Percentiles rank a stretch among this genome's conserved stretches.
These are phyloP conservation scores for Pseudocohnilembus persalinus DNA, from an alignment of 169 alveolate genomes.

Conservation along the genomic window DNA sequence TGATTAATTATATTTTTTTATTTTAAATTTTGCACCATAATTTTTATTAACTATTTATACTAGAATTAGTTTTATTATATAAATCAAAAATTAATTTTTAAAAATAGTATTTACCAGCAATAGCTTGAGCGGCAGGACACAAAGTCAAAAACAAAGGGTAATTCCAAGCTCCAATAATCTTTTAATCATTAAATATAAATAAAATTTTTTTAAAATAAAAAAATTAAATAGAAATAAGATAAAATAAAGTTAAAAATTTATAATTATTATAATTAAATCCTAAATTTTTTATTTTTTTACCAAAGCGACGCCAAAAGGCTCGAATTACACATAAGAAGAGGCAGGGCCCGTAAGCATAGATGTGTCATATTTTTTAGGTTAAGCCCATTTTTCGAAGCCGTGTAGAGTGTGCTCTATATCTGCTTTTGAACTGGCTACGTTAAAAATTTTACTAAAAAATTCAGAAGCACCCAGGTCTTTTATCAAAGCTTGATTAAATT, in stretches of 20 bases:
- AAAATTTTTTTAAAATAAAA: constrained; percentile 25
- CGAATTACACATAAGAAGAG: constrained; percentile 61
- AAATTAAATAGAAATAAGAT: too few species aligned
- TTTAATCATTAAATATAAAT: constrained; percentile 29
- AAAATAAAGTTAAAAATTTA: constrained; percentile 37
- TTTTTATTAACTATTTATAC: too few species aligned
- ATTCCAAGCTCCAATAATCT: constrained; percentile 81
- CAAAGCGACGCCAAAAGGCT: constrained; percentile 82
- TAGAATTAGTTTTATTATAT: too few species aligned
- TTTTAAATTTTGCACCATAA: too few species aligned
- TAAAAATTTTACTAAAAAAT: constrained; percentile 23
- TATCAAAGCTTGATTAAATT: constrained; percentile 44
- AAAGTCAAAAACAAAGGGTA: constrained; percentile 74
- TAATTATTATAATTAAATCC: constrained; percentile 36
- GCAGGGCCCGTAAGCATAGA: constrained; percentile 72
- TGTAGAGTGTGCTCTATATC: constrained; percentile 37
- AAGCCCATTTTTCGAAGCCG: constrained; percentile 59
- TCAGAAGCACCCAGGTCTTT: constrained; percentile 44
- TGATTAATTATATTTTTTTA: too few species aligned
- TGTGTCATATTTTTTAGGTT: constrained; percentile 63
- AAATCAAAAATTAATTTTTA: too few species aligned
- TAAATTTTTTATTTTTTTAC: too few species aligned
- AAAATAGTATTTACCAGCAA: constrained; percentile 48
- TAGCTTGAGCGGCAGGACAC: constrained; percentile 73
- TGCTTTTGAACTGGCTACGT: not conserved